Percentiles rank a stretch among this genome's conserved stretches.
Conservation (phyloP, 768 basidiomycete species). For the Hebeloma cylindrosporum region DNA sequence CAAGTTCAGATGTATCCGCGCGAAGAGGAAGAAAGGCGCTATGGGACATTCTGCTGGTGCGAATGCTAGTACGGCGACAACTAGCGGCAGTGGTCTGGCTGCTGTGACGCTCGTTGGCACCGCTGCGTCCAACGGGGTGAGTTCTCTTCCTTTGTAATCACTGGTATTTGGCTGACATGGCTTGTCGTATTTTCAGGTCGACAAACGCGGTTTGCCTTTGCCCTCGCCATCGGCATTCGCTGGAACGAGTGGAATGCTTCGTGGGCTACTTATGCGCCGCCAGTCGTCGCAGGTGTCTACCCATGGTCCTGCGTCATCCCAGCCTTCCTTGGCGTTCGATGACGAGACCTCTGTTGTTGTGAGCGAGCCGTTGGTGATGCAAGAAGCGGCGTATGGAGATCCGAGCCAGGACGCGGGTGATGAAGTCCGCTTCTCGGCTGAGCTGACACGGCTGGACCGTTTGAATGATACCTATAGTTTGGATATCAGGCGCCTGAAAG, state of each 20-base stretch:
- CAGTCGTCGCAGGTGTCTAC: slow-evolving; percentile 82
- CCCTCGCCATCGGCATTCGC: slow-evolving; percentile 75
- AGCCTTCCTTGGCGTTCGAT: slow-evolving; percentile 41
- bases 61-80: slow-evolving; percentile 38
- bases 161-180: slow-evolving; percentile 5
- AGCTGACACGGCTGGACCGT: slow-evolving; percentile 87
- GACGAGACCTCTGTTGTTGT: slow-evolving; percentile 47
- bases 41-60: slow-evolving; percentile 26
- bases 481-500: slow-evolving; percentile 90
- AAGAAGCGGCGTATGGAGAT: slow-evolving; percentile 68
- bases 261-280: slow-evolving; percentile 85
- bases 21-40: slow-evolving; percentile 57
- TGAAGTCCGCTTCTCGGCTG: slow-evolving; percentile 95
- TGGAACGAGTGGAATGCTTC: slow-evolving; percentile 75
- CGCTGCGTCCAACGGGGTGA: slow-evolving; percentile 83
- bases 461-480: slow-evolving; percentile 89
- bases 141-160: slow-evolving; percentile 30
- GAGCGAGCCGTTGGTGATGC: slow-evolving; percentile 40
- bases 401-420: slow-evolving; percentile 81
- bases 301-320: slow-evolving; percentile 22
- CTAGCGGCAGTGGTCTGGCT: slow-evolving; percentile 49
- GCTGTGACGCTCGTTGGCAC: slow-evolving; percentile 78
- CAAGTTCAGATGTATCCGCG: slow-evolving; percentile 83
- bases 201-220: slow-evolving; percentile 84
- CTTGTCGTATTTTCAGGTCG: slow-evolving; percentile 53